A percentile compares a stretch with the other conserved stretches of the same genome.
phyloP scores from a whole-genome alignment of 176 grass and related monocot species.

The Zizania latifolia region DNA sequence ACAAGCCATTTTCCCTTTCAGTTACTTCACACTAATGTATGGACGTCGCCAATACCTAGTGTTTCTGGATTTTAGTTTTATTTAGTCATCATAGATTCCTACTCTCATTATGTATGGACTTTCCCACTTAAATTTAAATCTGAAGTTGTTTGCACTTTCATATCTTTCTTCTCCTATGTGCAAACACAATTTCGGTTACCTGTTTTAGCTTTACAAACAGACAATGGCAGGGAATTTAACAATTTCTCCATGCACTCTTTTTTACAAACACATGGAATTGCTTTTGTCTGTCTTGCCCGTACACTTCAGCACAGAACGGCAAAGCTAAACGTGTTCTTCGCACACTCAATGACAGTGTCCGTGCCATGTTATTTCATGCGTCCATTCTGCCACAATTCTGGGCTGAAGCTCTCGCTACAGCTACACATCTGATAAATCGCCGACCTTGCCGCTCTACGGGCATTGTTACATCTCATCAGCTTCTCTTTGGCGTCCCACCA shows the following conservation, averaged over 20 bases:
- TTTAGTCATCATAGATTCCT: no score
- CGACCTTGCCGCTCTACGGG: background rate
- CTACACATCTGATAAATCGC: background rate
- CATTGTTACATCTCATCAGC: background rate
- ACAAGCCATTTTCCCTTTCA: no score
- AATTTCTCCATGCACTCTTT: background rate
- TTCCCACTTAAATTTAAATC: no score
- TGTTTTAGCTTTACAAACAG: no score
- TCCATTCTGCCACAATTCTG: background rate
- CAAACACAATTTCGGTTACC: no score
- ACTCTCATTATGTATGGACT: no score
- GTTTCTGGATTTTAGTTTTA: no score
- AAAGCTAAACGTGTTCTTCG: background rate
- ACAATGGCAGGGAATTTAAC: background rate
- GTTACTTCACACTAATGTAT: no score
- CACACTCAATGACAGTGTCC: background rate
- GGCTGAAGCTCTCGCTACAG: background rate
- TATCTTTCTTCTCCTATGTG: no score
- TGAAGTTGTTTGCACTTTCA: no score
- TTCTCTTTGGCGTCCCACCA: background rate
- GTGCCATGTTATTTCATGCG: background rate
- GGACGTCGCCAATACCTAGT: no score
- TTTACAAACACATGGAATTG: background rate
- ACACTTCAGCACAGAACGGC: background rate
- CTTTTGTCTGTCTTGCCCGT: background rate